Evolutionary conservation across 352 stramenopile genomes (phyloP).

Genomic region (Pythium scleroteichum): DNA sequence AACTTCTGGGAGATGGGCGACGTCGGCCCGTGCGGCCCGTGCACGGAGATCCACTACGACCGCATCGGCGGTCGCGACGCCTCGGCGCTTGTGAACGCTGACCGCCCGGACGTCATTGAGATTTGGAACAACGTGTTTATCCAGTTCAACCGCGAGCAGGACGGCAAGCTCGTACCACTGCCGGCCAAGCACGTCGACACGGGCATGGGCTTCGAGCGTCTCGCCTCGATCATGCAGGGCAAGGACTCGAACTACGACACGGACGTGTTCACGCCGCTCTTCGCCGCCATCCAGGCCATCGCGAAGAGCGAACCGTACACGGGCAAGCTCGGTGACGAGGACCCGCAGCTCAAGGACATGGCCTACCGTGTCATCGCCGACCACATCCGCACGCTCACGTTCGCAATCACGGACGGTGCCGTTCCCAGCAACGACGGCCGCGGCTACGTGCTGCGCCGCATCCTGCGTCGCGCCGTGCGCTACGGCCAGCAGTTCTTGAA

Average conservation of each 20-base stretch:
- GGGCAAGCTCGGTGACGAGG: constrained; percentile 88
- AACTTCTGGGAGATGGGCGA: constrained; percentile 99
- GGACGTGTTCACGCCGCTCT: constrained; percentile 97
- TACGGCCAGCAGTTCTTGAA: constrained; percentile 99
- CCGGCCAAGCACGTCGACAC: constrained; percentile 98
- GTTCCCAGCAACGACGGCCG: constrained; percentile 97
- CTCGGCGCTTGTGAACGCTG: constrained; percentile 94
- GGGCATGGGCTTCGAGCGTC: constrained; percentile 98
- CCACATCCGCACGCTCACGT: constrained; percentile 97
- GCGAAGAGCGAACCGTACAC: constrained; percentile 80
- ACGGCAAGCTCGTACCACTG: constrained; percentile 87
- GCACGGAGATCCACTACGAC: constrained; percentile 99
- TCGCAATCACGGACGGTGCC: constrained; percentile 98
- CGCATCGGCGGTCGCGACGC: constrained; percentile 95
- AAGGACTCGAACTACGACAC: constrained; percentile 99
- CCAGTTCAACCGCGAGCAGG: constrained; percentile 96
- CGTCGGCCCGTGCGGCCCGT: constrained; percentile 97
- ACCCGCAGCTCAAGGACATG: constrained; percentile 87
- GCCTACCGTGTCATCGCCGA: constrained; percentile 97
- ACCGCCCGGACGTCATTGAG: constrained; percentile 98
- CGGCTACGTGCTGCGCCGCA: constrained; percentile 98
- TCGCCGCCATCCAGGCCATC: constrained; percentile 90
- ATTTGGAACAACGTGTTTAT: constrained; percentile 99
- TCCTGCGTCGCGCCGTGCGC: constrained; percentile 96
- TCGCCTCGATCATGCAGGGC: constrained; percentile 91